phyloP scores from a whole-genome alignment of 2,329 filamentous ascomycete genomes.

The Calonectria hongkongensis region DNA sequence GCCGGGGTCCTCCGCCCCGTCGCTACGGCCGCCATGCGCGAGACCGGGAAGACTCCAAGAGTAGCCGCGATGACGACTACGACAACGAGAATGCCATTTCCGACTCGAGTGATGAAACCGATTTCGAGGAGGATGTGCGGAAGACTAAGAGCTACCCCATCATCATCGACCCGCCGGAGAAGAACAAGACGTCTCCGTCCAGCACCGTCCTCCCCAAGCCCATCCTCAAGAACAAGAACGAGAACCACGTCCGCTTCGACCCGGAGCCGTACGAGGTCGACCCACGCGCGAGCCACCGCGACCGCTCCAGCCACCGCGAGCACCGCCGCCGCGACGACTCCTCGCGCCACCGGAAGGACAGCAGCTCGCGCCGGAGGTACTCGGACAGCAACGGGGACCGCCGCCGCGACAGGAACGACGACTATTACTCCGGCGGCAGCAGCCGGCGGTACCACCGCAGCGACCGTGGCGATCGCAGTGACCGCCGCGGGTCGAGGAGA shows the following conservation, averaged over 20 bases:
- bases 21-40: constrained; percentile 39
- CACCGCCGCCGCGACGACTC: constrained; percentile 42
- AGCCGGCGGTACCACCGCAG: constrained; percentile 62
- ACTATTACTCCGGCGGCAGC: constrained; percentile 55
- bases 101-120: constrained; percentile 58
- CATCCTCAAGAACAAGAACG: constrained; percentile 77
- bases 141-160: constrained; percentile 59
- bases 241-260: constrained; percentile 74
- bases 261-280: constrained; percentile 68
- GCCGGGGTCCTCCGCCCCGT: constrained; percentile 35
- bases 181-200: constrained; percentile 59
- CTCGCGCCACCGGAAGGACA: constrained; percentile 40
- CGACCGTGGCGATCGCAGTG: constrained; percentile 51
- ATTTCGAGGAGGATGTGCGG: constrained; percentile 57
- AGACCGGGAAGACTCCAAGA: constrained; percentile 58
- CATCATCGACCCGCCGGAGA: constrained; percentile 61
- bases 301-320: constrained; percentile 38
- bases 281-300: constrained; percentile 45
- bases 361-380: constrained; percentile 54
- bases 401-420: constrained; percentile 57
- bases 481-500: constrained; percentile 61
- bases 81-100: constrained; percentile 57
- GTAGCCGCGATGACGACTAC: constrained; percentile 58
- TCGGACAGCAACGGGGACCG: constrained; percentile 54
- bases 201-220: constrained; percentile 69